Conservation (phyloP, 495 filamentous ascomycete genomes). For the Penicillium macrosclerotiorum region DNA sequence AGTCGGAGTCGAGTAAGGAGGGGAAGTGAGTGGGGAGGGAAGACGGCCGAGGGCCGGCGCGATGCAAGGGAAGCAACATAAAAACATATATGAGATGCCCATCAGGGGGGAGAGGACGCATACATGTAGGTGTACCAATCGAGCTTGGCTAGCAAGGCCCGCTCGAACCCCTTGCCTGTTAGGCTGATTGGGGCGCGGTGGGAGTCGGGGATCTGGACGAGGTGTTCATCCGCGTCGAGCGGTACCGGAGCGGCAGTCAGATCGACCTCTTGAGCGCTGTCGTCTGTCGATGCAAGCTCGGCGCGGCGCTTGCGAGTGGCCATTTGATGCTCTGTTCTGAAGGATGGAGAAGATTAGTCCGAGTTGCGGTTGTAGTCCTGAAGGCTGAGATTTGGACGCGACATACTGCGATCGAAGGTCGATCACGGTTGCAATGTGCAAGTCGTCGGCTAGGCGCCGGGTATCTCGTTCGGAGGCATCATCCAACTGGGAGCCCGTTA, state of each 20-base stretch:
- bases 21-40: too few relatives aligned
- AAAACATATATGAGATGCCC: too few relatives aligned
- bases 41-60: too few relatives aligned
- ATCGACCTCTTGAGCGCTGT: constrained; percentile 14
- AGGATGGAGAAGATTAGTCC: constrained; percentile 4
- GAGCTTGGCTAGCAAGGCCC: constrained; percentile 64
- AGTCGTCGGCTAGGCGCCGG: constrained; percentile 55
- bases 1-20: too few relatives aligned
- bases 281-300: constrained; percentile 21
- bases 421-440: constrained; percentile 66
- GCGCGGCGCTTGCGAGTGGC: constrained; percentile 62
- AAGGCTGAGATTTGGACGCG: background rate
- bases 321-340: constrained; percentile 69
- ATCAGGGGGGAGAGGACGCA: constrained; percentile 3
- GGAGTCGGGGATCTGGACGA: constrained; percentile 58
- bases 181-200: constrained; percentile 63
- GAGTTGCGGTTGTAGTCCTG: background rate
- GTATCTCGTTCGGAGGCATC: constrained; percentile 67
- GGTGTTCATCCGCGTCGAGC: constrained; percentile 41
- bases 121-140: constrained; percentile 64
- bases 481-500: constrained; percentile 44
- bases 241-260: constrained; percentile 30
- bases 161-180: constrained; percentile 69
- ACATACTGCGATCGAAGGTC: constrained; percentile 73
- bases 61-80: too few relatives aligned